Conservation (phyloP, 2,329 filamentous ascomycete species). For the Penicillium olsonii region DNA sequence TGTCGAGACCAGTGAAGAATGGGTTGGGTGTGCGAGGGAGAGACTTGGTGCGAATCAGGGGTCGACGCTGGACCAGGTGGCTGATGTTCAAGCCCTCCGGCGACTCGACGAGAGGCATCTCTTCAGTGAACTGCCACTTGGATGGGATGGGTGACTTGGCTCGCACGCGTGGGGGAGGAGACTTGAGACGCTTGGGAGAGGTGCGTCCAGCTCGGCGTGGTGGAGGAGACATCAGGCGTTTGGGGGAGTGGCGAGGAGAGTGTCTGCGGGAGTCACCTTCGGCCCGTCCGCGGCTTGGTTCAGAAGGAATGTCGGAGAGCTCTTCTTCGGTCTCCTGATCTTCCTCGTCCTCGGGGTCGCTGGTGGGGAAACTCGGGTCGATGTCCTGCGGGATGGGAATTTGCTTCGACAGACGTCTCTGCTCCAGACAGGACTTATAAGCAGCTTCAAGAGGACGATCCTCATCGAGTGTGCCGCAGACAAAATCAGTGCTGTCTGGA, state of each 20-base stretch:
- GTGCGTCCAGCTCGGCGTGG: slow-evolving; percentile 51
- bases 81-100: slow-evolving; percentile 54
- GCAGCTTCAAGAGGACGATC: slow-evolving; percentile 92
- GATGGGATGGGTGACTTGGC: slow-evolving; percentile 49
- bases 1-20: slow-evolving; percentile 53
- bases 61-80: slow-evolving; percentile 63
- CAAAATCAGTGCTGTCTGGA: slow-evolving; percentile 96
- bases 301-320: slow-evolving; percentile 57
- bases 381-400: slow-evolving; percentile 90
- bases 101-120: slow-evolving; percentile 44
- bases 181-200: slow-evolving; percentile 70
- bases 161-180: slow-evolving; percentile 65
- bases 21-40: slow-evolving; percentile 76
- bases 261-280: slow-evolving; percentile 53
- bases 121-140: slow-evolving; percentile 43
- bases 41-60: slow-evolving; percentile 77
- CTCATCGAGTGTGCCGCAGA: slow-evolving; percentile 97
- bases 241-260: slow-evolving; percentile 61
- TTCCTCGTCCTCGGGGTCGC: slow-evolving; percentile 84
- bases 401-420: slow-evolving; percentile 78
- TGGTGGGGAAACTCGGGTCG: slow-evolving; percentile 94
- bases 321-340: slow-evolving; percentile 65
- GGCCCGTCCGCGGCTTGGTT: slow-evolving; percentile 46
- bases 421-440: slow-evolving; percentile 81
- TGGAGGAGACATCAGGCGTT: slow-evolving; percentile 58